These are phyloP conservation scores for Suhomyces kilbournensis DNA, from an alignment of 805 yeast species.

Conservation along the genomic window DNA sequence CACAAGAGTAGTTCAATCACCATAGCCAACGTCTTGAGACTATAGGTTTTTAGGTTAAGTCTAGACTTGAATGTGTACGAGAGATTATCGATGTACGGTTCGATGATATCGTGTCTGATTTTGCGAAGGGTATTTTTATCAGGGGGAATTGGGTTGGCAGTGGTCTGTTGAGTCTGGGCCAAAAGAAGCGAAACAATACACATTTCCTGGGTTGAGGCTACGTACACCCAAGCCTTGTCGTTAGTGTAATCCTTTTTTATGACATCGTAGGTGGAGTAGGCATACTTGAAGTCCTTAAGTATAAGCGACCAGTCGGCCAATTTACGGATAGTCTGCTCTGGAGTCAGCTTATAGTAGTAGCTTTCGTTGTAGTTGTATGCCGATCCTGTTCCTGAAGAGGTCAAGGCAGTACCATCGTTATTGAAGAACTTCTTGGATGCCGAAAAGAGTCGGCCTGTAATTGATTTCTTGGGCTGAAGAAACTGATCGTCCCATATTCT, in stretches of 20 bases:
- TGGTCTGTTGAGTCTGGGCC: constrained; percentile 43
- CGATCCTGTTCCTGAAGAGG: constrained; percentile 7
- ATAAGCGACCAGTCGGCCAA: constrained; percentile 92
- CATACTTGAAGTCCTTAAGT: constrained; percentile 82
- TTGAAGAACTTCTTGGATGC: constrained; percentile 60
- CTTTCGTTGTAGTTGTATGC: constrained; percentile 51
- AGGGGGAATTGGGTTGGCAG: constrained; percentile 33
- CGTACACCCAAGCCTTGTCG: constrained; percentile 76
- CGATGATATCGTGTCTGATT: constrained; percentile 51
- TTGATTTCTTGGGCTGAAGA: constrained; percentile 70
- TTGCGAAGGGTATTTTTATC: constrained; percentile 44
- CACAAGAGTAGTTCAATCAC: constrained; percentile 68
- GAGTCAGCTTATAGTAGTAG: constrained; percentile 57
- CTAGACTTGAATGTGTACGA: constrained; percentile 74
- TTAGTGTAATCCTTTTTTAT: constrained; percentile 72
- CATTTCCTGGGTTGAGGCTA: constrained; percentile 88
- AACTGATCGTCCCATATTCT: constrained; percentile 82
- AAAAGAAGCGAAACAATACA: constrained; percentile 70
- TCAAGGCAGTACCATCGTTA: constrained; percentile 17
- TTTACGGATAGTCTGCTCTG: constrained; percentile 74
- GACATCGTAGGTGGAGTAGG: constrained; percentile 79
- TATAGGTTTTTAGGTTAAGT: constrained; percentile 64
- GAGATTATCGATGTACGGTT: constrained; percentile 66
- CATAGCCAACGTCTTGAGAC: constrained; percentile 63
- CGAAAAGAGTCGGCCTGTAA: constrained; percentile 69